These are phyloP conservation scores for Leccinum ponderosum DNA, from an alignment of 1,284 basidiomycete genomes.

Conservation along the genomic window DNA sequence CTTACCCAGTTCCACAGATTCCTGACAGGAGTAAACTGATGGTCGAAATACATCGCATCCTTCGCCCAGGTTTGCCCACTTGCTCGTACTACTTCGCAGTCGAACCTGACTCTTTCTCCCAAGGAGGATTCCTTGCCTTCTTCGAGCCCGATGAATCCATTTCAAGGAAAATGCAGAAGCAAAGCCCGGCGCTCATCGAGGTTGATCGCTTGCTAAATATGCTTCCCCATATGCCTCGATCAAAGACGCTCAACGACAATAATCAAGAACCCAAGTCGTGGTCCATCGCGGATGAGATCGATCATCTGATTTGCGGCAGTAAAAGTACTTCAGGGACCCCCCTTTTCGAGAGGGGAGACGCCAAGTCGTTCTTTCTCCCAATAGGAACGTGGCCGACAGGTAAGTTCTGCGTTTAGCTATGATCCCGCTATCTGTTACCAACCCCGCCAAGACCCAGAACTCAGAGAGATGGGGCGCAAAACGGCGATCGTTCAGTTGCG, in stretches of 20 bases:
- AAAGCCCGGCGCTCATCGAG: slow-evolving; percentile 4
- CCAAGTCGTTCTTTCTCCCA: slow-evolving; percentile 4
- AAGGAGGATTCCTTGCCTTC: slow-evolving; percentile 7
- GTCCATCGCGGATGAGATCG: slow-evolving; percentile 4
- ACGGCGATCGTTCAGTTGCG: slow-evolving; percentile 5
- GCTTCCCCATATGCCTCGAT: slow-evolving; percentile 9
- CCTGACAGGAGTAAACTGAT: slow-evolving; percentile 5
- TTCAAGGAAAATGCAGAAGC: slow-evolving; percentile 1
- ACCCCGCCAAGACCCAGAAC: neutral
- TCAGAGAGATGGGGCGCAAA: slow-evolving; percentile 8
- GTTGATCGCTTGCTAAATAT: slow-evolving; percentile 7
- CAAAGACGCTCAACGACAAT: neutral
- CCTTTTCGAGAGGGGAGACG: slow-evolving; percentile 1
- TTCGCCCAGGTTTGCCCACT: slow-evolving; percentile 2
- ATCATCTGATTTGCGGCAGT: neutral
- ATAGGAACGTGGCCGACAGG: slow-evolving; percentile 9
- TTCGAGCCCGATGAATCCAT: slow-evolving; percentile 7
- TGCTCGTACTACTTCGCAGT: neutral
- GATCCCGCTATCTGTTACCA: neutral
- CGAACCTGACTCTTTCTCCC: neutral
- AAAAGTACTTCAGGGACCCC: neutral
- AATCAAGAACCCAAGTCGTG: slow-evolving; percentile 2
- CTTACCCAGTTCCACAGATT: neutral
- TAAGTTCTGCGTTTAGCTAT: neutral
- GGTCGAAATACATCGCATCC: slow-evolving; percentile 6